Evolutionary conservation across 2,329 filamentous ascomycete species (phyloP).

Genomic region (Grosmannia serpens): DNA sequence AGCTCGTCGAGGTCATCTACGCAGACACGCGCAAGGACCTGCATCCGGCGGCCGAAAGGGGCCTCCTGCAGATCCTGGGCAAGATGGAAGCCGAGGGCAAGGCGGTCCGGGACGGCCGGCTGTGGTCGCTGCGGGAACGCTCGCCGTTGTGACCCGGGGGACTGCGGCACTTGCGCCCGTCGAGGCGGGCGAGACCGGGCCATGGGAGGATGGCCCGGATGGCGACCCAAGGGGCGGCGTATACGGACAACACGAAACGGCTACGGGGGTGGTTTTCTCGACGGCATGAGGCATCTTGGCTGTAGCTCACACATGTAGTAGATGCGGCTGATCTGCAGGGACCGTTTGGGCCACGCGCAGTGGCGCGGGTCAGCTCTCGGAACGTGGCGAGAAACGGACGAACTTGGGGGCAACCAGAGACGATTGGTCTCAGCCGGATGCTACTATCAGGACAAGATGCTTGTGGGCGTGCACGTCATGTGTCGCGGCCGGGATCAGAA

Average conservation of each 20-base stretch:
- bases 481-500: no score
- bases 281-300: neutral
- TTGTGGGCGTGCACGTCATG: no score
- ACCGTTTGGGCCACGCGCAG: neutral
- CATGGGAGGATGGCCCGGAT: no score
- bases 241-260: neutral
- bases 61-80: slow-evolving; percentile 64
- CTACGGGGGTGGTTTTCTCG: neutral
- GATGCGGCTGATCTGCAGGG: neutral
- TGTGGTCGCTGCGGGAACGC: slow-evolving; percentile 31
- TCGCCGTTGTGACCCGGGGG: slow-evolving; percentile 25
- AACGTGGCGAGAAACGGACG: neutral
- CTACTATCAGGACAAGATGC: neutral
- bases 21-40: slow-evolving; percentile 63
- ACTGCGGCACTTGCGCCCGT: neutral
- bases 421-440: neutral
- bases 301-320: neutral
- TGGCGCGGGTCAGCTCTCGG: neutral
- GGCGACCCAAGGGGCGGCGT: neutral
- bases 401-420: neutral
- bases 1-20: slow-evolving; percentile 84
- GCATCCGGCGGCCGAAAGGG: slow-evolving; percentile 63
- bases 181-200: no score
- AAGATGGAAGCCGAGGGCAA: slow-evolving; percentile 70
- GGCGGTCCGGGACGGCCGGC: slow-evolving; percentile 31